Conservation (phyloP, 2,329 filamentous ascomycete genomes). For the Dactylellina leptospora region DNA sequence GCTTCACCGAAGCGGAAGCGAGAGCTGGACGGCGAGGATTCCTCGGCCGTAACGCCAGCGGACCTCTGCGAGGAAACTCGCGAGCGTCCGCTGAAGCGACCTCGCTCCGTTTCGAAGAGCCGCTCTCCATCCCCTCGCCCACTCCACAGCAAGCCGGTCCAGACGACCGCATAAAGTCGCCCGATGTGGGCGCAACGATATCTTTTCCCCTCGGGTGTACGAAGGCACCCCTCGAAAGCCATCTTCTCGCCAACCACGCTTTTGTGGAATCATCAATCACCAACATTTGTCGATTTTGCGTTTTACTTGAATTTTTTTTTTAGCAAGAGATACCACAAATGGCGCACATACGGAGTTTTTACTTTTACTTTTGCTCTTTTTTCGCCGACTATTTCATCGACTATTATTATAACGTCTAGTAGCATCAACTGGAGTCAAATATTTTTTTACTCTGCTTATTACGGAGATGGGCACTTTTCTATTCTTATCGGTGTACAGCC, state of each 20-base stretch:
- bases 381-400: too few species aligned
- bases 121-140: slow-evolving; percentile 36
- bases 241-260: neutral
- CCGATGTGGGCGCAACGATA: neutral
- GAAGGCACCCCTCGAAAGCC: neutral
- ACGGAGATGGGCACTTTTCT: too few species aligned
- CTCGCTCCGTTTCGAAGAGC: slow-evolving; percentile 36
- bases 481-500: too few species aligned
- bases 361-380: slow-evolving; percentile 22
- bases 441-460: too few species aligned
- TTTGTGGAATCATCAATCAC: slow-evolving; percentile 3
- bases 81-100: slow-evolving; percentile 37
- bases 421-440: slow-evolving; percentile 41
- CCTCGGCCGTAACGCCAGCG: slow-evolving; percentile 5
- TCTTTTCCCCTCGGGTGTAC: slow-evolving; percentile 11
- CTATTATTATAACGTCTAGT: too few species aligned
- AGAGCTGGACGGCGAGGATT: slow-evolving; percentile 4
- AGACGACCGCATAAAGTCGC: slow-evolving; percentile 29
- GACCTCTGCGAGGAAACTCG: neutral
- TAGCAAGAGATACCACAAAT: slow-evolving; percentile 49
- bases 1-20: slow-evolving; percentile 30
- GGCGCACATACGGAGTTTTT: slow-evolving; percentile 41
- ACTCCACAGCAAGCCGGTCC: slow-evolving; percentile 5
- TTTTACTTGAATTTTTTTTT: too few species aligned
- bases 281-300: slow-evolving; percentile 16